Evolutionary conservation across 2,329 filamentous ascomycete species (phyloP), one percentile per base, ranked within the genome.

Genomic region (Fusarium robinianum): DNA sequence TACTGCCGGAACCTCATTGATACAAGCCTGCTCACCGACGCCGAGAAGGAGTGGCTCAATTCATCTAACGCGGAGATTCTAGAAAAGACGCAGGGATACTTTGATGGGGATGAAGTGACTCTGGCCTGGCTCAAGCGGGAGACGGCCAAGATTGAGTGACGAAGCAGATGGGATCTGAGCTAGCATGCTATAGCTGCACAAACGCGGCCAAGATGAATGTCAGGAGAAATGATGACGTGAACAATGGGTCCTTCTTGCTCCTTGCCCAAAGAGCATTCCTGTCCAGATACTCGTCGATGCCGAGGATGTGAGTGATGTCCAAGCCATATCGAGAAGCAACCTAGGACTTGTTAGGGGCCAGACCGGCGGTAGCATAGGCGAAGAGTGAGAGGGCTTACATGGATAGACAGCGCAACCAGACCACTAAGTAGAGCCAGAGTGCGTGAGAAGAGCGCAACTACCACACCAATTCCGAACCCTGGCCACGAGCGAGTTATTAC

Each of bases 1-100:
- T 90, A 96, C 70, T 96, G 92, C 71, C 81, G 84, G 49, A 96
- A 90, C 50, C 73, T 99, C 53, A 90, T 96, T 53, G 88, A 97
- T 60, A 73, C 79, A 41, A 75, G 66, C 37, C 73, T 96, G 22
- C 71, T 99, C 56, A 90, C 84, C 0, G 73, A 76, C 5, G 76
- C 73, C 9, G 94, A 99, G 73, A 88, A 85, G 72, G 71, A 79
- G 49, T 99, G 92, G 88, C 72, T 99, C 56, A 95, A 97, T 62
- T 77, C 83, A 27, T 95, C 95, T 66, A 88, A 96, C 65, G 72
- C 77, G 22, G 85, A 94, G 66, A 85, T 99, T 11, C 80, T 83
- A 67, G 80, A 86, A 46, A 96, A 94, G 76, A 96, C 90, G 4
- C 83, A 82, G 64, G 75, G 72, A 12, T 90, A 81, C 68, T 92